A percentile compares a stretch with the other conserved stretches of the same genome.
phyloP scores from a whole-genome alignment of 2,329 filamentous ascomycete genomes.

The Cladosporium oxysporum region DNA sequence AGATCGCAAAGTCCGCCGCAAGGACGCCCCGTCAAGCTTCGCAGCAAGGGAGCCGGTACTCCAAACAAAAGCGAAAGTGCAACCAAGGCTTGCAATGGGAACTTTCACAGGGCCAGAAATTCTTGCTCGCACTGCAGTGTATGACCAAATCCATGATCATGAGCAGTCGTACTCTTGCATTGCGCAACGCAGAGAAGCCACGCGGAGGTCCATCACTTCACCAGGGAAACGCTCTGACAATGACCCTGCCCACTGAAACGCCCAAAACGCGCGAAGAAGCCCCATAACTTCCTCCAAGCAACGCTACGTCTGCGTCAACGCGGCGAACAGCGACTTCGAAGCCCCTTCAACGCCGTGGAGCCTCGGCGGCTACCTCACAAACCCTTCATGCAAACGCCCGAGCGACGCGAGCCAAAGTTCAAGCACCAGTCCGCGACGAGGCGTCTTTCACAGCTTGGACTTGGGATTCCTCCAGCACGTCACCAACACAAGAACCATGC shows the following conservation, averaged over 20 bases:
- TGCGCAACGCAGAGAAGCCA: background rate
- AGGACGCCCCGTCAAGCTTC: background rate
- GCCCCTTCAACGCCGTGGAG: background rate
- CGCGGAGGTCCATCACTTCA: constrained; percentile 28
- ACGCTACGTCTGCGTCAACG: background rate
- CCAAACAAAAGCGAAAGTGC: background rate
- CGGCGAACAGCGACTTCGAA: background rate
- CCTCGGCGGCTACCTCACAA: background rate
- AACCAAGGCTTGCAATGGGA: background rate
- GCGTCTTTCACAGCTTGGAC: background rate
- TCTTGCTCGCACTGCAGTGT: background rate
- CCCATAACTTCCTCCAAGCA: background rate
- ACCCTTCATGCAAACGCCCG: background rate
- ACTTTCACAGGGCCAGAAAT: background rate
- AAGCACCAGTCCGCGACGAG: background rate
- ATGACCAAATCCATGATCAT: background rate
- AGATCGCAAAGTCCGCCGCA: background rate
- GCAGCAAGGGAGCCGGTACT: background rate
- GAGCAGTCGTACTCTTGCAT: background rate
- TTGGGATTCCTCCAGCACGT: background rate
- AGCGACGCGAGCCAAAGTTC: background rate
- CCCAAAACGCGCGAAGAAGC: background rate
- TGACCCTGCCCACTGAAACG: background rate
- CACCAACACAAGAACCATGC: background rate
- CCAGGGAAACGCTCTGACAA: constrained; percentile 23